phyloP scores from a whole-genome alignment of 2,329 filamentous ascomycete species.

The Epichloe baconii region DNA sequence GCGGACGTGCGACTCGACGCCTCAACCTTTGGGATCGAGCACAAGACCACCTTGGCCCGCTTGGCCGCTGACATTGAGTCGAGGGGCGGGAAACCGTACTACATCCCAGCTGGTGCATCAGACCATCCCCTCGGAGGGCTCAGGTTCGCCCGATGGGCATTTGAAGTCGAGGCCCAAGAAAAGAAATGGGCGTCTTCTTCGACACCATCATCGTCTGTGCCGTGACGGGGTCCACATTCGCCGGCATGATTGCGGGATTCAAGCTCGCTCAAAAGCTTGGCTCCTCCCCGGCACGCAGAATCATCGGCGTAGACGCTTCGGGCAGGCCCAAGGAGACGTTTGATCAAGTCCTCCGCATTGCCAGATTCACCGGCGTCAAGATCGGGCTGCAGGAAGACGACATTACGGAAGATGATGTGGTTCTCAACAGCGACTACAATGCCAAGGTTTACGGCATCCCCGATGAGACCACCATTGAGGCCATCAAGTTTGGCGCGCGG shows the following conservation, averaged over 20 bases:
- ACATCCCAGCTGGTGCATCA: constrained; percentile 58
- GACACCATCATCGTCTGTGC: constrained; percentile 56
- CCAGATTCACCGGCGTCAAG: constrained; percentile 46
- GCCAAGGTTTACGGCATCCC: constrained; percentile 56
- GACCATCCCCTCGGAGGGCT: constrained; percentile 58
- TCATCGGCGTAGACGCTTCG: constrained; percentile 51
- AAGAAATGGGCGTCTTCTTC: constrained; percentile 48
- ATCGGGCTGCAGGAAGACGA: constrained; percentile 48
- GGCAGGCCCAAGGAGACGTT: constrained; percentile 39
- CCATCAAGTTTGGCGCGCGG: constrained; percentile 53
- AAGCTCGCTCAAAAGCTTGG: constrained; percentile 43
- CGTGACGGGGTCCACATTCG: constrained; percentile 58
- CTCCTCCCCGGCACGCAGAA: constrained; percentile 31
- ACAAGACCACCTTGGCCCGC: constrained; percentile 45
- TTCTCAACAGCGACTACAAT: constrained; percentile 43
- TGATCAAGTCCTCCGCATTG: constrained; percentile 54
- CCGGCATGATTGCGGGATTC: constrained; percentile 61
- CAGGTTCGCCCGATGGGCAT: constrained; percentile 58
- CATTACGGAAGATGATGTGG: constrained; percentile 48
- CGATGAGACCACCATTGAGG: constrained; percentile 50
- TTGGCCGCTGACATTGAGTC: constrained; percentile 39
- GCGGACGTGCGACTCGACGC: constrained; percentile 49
- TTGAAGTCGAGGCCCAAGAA: constrained; percentile 55
- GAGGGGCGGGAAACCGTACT: constrained; percentile 50
- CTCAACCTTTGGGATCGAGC: constrained; percentile 52